These are phyloP conservation scores for Helianthus tuberosus DNA, from an alignment of 129 eudicot species.

Conservation along the genomic window DNA sequence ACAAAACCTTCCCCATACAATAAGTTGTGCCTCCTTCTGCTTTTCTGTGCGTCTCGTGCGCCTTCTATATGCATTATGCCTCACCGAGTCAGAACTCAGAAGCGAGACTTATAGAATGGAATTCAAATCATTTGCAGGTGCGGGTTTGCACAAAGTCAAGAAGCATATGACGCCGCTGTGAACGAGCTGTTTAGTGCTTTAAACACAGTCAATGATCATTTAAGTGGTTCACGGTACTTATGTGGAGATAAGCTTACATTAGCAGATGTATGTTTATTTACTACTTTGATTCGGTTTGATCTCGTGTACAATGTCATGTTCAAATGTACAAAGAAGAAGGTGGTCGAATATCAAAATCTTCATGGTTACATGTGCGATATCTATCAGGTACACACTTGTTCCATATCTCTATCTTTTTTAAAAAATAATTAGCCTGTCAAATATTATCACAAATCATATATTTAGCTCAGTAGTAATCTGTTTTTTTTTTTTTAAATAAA, in stretches of 20 bases:
- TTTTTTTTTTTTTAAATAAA: neutral
- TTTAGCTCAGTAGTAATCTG: neutral
- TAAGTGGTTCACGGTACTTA: constrained; percentile 63
- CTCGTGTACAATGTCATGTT: constrained; percentile 82
- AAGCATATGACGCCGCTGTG: constrained; percentile 83
- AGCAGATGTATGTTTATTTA: constrained; percentile 89
- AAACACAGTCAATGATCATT: constrained; percentile 69
- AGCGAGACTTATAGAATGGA: constrained; percentile 16
- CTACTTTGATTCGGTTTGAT: constrained; percentile 92
- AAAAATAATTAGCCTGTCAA: neutral
- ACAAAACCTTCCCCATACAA: too few relatives aligned
- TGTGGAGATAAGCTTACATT: constrained; percentile 88
- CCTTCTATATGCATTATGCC: too few relatives aligned
- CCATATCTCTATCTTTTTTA: neutral
- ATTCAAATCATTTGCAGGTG: constrained; percentile 55
- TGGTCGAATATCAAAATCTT: constrained; percentile 74
- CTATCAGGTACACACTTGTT: constrained; percentile 66
- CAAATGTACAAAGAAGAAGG: constrained; percentile 96
- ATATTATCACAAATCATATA: neutral
- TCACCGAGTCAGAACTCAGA: neutral
- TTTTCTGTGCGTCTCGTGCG: too few relatives aligned
- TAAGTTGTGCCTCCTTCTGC: too few relatives aligned
- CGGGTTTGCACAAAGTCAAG: constrained; percentile 98
- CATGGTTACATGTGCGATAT: constrained; percentile 84
- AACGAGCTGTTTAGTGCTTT: constrained; percentile 69